phyloP scores from a whole-genome alignment of 805 yeast species.

The Ogataea trehaloabstinens region DNA sequence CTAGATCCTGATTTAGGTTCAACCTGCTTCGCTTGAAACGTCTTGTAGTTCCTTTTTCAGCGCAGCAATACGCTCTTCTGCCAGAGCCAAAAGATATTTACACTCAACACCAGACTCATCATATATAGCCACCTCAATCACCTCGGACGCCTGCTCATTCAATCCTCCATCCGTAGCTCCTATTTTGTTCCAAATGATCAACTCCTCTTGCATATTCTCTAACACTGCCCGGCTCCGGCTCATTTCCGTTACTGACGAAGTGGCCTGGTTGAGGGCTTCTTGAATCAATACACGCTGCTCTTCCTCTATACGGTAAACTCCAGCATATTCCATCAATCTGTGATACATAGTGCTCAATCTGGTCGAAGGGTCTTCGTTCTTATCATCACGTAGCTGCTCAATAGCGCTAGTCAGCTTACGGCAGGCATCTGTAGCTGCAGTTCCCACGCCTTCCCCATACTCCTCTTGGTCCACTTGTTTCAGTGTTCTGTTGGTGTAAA shows the following conservation, averaged over 20 bases:
- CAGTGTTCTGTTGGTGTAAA: slow-evolving; percentile 19
- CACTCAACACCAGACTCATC: slow-evolving; percentile 19
- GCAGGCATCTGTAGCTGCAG: slow-evolving; percentile 1
- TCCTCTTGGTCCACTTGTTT: slow-evolving; percentile 22
- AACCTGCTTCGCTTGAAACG: no score
- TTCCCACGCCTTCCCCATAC: slow-evolving; percentile 4
- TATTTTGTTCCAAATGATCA: slow-evolving; percentile 16
- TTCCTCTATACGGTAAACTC: slow-evolving; percentile 17
- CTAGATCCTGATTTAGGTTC: no score
- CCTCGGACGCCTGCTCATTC: background rate
- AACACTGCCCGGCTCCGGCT: slow-evolving; percentile 12
- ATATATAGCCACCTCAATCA: slow-evolving; percentile 11
- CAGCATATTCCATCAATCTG: slow-evolving; percentile 16
- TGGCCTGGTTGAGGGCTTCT: slow-evolving; percentile 18
- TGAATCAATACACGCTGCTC: slow-evolving; percentile 14
- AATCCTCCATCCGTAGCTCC: slow-evolving; percentile 7
- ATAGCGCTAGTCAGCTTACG: slow-evolving; percentile 3
- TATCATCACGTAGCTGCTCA: slow-evolving; percentile 14
- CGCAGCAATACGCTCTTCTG: slow-evolving; percentile 43
- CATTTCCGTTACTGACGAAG: slow-evolving; percentile 14
- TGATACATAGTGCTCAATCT: slow-evolving; percentile 17
- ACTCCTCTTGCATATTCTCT: slow-evolving; percentile 20
- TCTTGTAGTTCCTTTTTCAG: slow-evolving; percentile 34
- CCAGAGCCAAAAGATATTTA: slow-evolving; percentile 41
- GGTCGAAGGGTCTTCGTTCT: slow-evolving; percentile 17